Percentiles rank a stretch among this genome's conserved stretches.
phyloP scores from a whole-genome alignment of 148 eudicot genomes.

The Chenopodium quinoa region DNA sequence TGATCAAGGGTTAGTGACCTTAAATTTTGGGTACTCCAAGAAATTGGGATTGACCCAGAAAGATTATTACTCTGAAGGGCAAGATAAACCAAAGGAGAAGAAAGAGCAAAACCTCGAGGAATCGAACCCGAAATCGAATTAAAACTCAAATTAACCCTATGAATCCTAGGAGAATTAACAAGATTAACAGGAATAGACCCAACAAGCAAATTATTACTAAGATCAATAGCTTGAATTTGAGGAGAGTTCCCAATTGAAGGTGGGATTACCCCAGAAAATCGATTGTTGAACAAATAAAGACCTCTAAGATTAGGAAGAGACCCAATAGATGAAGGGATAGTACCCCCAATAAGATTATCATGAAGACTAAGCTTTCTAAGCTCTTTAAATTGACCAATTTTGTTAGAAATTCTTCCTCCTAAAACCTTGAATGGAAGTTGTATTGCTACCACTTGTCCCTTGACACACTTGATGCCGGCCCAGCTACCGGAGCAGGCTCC shows the following conservation, averaged over 20 bases:
- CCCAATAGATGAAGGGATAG: constrained; percentile 64
- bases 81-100: constrained; percentile 52
- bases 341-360: constrained; percentile 64
- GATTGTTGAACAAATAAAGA: constrained; percentile 68
- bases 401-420: constrained; percentile 55
- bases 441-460: constrained; percentile 58
- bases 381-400: constrained; percentile 56
- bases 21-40: constrained; percentile 50
- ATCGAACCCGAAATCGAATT: constrained; percentile 63
- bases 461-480: constrained; percentile 66
- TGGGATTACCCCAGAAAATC: constrained; percentile 70
- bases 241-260: constrained; percentile 47
- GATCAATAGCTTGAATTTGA: constrained; percentile 56
- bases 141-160: constrained; percentile 73
- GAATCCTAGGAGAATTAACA: constrained; percentile 50
- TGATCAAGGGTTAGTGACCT: constrained; percentile 51
- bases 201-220: constrained; percentile 61
- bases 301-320: constrained; percentile 71
- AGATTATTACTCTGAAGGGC: constrained; percentile 71
- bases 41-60: constrained; percentile 55
- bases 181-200: constrained; percentile 57
- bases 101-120: constrained; percentile 44
- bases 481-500: constrained; percentile 77
- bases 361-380: constrained; percentile 70
- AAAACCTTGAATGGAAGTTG: constrained; percentile 76